Base-by-base conservation (phyloP, 2,329 filamentous ascomycete genomes). In the Beauveria sp. region DNA sequence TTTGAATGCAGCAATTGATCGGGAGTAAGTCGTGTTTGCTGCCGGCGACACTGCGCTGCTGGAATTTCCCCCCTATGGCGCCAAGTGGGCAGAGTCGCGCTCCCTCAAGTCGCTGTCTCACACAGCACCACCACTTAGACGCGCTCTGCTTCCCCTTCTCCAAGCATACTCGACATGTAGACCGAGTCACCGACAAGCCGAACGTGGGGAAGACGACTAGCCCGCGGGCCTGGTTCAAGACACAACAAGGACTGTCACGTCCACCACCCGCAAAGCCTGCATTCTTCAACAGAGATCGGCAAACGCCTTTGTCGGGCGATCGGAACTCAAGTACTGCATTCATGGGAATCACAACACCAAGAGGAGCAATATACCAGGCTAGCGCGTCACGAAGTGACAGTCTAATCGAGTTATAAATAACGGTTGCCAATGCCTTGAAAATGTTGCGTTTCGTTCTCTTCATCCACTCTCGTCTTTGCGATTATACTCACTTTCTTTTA, bases 401-500 rank as follows among this genome's bases (percentile, higher is more conserved):
- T 46, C 45, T 24, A 54, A 14, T 26, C 6, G 5, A 18, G 51
- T 64, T 70, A 71, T 72, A 72, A 72, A 72, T 66, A 67, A 65
- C 63, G 59, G 62, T 61, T 26, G 57, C 56, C 50, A 42, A 63
- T 66, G 60, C 58, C 24, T 52, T 63, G 62, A 26, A 30, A 8
- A 20, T 18, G 4, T 2, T 3, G 18, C 30, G 18, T 18, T 64
- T 63, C 60, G 43, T 64, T 52, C 22, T 60, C 58, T 60, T 64
- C 63, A 63, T 57, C 62, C 64, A 67, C 58, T 62, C 64, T 64
- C 46, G 64, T 64, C 66, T 57, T 69, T 71, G 73, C 70, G 71
- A 72, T 69, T 68, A 65, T 69, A 64, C 52, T 72, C 72, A 63
- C 66, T 68, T 55, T 65, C 16, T 62, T 60, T 64, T 67, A 66